Conservation (phyloP, 176 grass and related monocot genomes). For the Luzula sylvatica region DNA sequence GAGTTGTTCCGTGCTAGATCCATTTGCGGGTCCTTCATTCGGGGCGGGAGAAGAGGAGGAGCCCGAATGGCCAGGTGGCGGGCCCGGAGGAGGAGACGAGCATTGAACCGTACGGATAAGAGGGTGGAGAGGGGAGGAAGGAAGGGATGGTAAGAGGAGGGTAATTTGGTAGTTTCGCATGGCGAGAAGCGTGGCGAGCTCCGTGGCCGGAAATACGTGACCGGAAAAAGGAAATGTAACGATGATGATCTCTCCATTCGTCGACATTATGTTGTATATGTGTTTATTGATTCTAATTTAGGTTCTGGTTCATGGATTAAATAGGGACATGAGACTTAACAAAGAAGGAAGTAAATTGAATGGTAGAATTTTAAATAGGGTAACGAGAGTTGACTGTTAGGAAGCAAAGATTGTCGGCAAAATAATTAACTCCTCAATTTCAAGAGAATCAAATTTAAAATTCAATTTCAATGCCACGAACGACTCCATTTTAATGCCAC, state of each 20-base stretch:
- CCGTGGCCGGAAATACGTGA: constrained; percentile 24
- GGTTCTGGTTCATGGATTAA: neutral
- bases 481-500: too few species aligned
- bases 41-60: neutral
- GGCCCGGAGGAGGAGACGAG: neutral
- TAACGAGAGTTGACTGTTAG: constrained; percentile 1
- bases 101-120: constrained; percentile 10
- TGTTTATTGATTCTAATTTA: neutral
- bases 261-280: neutral
- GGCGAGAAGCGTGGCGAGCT: constrained; percentile 21
- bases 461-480: too few species aligned
- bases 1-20: constrained; percentile 8
- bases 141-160: constrained; percentile 19
- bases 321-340: neutral
- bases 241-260: constrained; percentile 29
- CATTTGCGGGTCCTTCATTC: neutral
- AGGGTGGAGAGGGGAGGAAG: constrained; percentile 12
- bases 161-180: constrained; percentile 19
- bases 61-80: neutral
- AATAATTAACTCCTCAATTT: too few species aligned
- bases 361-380: neutral
- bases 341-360: constrained; percentile 13
- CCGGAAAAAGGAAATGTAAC: constrained; percentile 11
- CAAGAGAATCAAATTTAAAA: too few species aligned
- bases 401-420: neutral